phyloP scores from a whole-genome alignment of 805 yeast species.

The Wickerhamiella spandovensis region DNA sequence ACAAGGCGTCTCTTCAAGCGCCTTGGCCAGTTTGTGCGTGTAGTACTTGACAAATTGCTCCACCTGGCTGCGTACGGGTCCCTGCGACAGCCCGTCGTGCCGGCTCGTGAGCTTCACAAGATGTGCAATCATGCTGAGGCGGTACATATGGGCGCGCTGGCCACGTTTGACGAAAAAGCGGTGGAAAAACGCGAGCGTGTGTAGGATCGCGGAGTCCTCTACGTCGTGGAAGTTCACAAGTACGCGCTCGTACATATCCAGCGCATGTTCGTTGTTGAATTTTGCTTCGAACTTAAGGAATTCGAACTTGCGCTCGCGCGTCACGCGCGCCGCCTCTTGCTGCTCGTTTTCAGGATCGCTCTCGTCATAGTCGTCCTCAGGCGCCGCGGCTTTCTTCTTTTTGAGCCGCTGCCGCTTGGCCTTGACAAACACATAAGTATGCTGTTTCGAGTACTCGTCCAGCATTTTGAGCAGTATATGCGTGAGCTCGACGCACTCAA shows the following conservation, averaged over 20 bases:
- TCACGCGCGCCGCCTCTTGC: constrained; percentile 22
- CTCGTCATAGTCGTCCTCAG: constrained; percentile 11
- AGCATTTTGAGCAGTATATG: constrained; percentile 54
- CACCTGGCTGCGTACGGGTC: constrained; percentile 44
- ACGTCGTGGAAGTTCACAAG: constrained; percentile 52
- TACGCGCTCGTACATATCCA: constrained; percentile 52
- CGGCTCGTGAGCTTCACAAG: constrained; percentile 39
- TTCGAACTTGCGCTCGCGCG: constrained; percentile 36
- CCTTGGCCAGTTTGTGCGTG: constrained; percentile 43
- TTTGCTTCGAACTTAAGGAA: constrained; percentile 30
- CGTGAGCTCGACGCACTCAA: constrained; percentile 48
- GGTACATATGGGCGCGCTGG: constrained; percentile 40
- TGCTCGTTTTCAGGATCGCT: constrained; percentile 21
- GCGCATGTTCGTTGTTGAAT: constrained; percentile 44
- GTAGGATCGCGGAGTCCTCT: constrained; percentile 43
- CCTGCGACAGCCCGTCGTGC: constrained; percentile 34
- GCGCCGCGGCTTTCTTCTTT: constrained; percentile 9
- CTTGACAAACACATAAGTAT: constrained; percentile 36
- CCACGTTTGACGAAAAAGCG: constrained; percentile 53
- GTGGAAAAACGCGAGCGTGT: constrained; percentile 57
- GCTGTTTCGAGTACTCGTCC: constrained; percentile 49
- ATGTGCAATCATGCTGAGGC: constrained; percentile 60
- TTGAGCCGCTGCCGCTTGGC: constrained; percentile 29
- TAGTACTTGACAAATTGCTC: constrained; percentile 43
- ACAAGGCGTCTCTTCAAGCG: constrained; percentile 37